Evolutionary conservation across 2,329 filamentous ascomycete genomes (phyloP).

Genomic region (Penicillium sp.): DNA sequence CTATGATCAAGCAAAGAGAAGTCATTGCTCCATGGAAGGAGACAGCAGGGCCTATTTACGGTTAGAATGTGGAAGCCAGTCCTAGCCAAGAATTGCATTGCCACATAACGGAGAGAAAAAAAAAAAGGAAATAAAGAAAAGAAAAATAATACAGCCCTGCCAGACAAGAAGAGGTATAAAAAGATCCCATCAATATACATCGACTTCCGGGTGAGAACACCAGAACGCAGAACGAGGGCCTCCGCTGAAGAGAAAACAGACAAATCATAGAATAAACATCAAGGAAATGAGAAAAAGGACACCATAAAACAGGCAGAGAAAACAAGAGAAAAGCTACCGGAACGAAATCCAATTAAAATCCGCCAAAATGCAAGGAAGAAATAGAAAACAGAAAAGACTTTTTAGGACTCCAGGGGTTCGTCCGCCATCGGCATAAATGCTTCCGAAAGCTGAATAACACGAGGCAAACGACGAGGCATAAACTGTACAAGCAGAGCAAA

Average conservation of each 20-base stretch:
- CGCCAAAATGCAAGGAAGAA: constrained; percentile 15
- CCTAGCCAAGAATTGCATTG: constrained; percentile 16
- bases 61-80: background rate
- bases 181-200: constrained; percentile 28
- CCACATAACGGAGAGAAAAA: constrained; percentile 9
- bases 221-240: constrained; percentile 15
- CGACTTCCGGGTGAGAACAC: constrained; percentile 16
- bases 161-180: constrained; percentile 21
- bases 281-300: background rate
- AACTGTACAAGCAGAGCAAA: constrained; percentile 27
- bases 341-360: constrained; percentile 16
- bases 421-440: constrained; percentile 21
- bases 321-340: constrained; percentile 4
- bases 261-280: background rate
- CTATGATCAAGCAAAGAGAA: background rate
- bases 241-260: constrained; percentile 13
- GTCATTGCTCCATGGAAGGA: background rate
- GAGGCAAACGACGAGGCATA: constrained; percentile 22
- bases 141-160: constrained; percentile 30
- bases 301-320: constrained; percentile 3
- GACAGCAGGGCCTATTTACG: background rate
- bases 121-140: background rate
- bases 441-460: constrained; percentile 19
- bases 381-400: constrained; percentile 14
- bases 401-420: constrained; percentile 28